These are phyloP conservation scores for Phytophthora constricta DNA, from an alignment of 352 stramenopile species.

Conservation along the genomic window DNA sequence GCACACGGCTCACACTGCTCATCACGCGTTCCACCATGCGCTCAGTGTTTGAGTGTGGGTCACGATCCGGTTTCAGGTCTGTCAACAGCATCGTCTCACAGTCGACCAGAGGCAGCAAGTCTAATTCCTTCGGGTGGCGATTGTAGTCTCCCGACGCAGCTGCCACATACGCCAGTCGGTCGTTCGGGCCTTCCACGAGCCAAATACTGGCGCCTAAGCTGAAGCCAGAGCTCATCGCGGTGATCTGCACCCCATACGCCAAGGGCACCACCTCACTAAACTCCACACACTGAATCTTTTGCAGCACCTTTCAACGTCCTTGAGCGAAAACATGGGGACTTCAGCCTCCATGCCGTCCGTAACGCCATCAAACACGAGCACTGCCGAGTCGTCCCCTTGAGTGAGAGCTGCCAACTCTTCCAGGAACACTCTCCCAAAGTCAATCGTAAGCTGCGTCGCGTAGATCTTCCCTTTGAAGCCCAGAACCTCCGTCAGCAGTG, in stretches of 20 bases:
- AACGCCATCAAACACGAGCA: conserved; percentile 37
- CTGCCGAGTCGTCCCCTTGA: conserved; percentile 21
- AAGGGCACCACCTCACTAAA: conserved; percentile 64
- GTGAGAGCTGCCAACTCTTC: conserved; percentile 58
- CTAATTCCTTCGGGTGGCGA: conserved; percentile 83
- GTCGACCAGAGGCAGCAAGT: conserved; percentile 75
- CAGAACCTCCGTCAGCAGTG: conserved; percentile 74
- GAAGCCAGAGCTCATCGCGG: conserved; percentile 76
- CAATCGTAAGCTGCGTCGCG: conserved; percentile 72
- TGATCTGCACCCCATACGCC: conserved; percentile 75
- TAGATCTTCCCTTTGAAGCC: conserved; percentile 80
- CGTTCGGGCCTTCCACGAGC: conserved; percentile 73
- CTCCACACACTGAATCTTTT: conserved; percentile 61
- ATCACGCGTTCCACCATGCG: conserved; percentile 76
- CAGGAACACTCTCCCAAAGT: conserved; percentile 74
- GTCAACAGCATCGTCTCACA: conserved; percentile 83
- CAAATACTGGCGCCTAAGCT: conserved; percentile 75
- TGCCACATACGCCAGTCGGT: conserved; percentile 77
- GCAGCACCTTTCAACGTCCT: conserved; percentile 56
- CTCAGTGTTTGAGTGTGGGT: conserved; percentile 76
- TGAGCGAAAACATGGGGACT: conserved; percentile 46
- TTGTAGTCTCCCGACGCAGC: conserved; percentile 85
- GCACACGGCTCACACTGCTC: conserved; percentile 56
- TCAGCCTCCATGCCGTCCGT: conserved; percentile 27
- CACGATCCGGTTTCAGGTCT: conserved; percentile 76